Evolutionary conservation across 176 grass and related monocot genomes (phyloP), one percentile per base, ranked within the genome.

Genomic region (Alloteropsis semialata): DNA sequence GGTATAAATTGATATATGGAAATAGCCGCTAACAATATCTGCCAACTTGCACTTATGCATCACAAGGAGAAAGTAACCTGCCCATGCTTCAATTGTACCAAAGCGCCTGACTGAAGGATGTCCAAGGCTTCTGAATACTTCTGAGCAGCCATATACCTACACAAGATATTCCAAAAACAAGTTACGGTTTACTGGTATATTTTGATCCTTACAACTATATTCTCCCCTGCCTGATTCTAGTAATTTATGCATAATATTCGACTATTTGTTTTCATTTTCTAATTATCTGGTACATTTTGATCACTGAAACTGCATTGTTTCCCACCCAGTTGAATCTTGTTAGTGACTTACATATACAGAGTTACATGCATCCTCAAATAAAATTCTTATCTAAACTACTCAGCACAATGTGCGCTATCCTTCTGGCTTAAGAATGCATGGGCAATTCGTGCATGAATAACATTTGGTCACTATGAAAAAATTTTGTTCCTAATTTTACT

Each of bases 81-180:
- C 58, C 84, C 89, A 74, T 98, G 89, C 82, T 98, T 95, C 78
- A 98, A 81, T 72, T 98, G 96, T 61, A 95, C 74, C 75, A 91
- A 78, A 89, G 93, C 85, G 37, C 96, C 96, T 54, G 93, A 90
- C 53, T 98, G 80, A 78, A 95, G 85, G 69, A 98, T 93, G 79
- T 98, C 93, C 79, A 98, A 85, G 66, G 93, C 89, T 90, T 95
- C 91, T 21, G 72, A 90, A 72, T 93, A 92, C 86, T 76, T 95
- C 77, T 95, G 88, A 61, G 71, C 89, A 88, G 93, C 56, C 69
- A 83, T 85, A 84, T 98, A 98, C 85, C 93, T 98, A 77, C 63
- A 82, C 10, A 32, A 85, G 80, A 89, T 46, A 30, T 53, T 50
- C 51, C 2, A 78, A 85, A 85, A 66, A 13, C 15, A 65, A 83